Conservation (phyloP, 2,329 filamentous ascomycete species). For the Botrytis elliptica region DNA sequence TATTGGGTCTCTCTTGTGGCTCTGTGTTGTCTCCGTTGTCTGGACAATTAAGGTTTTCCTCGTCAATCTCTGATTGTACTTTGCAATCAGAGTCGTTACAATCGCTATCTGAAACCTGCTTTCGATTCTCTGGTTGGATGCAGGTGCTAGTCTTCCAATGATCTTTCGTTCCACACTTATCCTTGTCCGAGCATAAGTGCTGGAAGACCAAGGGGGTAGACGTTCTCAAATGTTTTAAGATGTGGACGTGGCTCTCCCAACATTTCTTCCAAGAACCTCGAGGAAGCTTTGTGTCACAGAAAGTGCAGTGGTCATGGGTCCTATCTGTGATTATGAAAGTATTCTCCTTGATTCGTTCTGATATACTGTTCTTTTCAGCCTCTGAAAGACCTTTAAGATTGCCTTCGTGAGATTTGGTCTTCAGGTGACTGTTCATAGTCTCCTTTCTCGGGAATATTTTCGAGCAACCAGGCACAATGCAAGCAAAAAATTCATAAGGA, state of each 20-base stretch:
- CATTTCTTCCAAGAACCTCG: conserved; percentile 1
- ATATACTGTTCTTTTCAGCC: not conserved
- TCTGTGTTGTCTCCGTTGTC: not conserved
- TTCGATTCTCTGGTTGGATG: not conserved
- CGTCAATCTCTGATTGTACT: not conserved
- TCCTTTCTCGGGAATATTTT: not conserved
- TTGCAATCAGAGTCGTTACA: not conserved
- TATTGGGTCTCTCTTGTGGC: not conserved
- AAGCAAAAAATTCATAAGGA: not conserved
- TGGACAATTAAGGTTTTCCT: not conserved
- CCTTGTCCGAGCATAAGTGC: not conserved
- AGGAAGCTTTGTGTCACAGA: not conserved
- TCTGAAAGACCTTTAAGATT: not conserved
- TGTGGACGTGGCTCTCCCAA: not conserved
- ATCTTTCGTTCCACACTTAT: not conserved
- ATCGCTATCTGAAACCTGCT: not conserved
- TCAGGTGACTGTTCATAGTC: not conserved
- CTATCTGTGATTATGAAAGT: not conserved
- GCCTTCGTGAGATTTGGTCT: not conserved
- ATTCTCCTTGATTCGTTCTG: not conserved
- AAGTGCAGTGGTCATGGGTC: not conserved
- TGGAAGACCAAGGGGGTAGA: not conserved
- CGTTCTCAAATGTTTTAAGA: not conserved
- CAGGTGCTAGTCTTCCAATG: not conserved
- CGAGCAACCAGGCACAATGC: not conserved